Percentiles rank a stretch among this genome's conserved stretches.
phyloP scores from a whole-genome alignment of 768 basidiomycete genomes.

The Termitomyces sp. region DNA sequence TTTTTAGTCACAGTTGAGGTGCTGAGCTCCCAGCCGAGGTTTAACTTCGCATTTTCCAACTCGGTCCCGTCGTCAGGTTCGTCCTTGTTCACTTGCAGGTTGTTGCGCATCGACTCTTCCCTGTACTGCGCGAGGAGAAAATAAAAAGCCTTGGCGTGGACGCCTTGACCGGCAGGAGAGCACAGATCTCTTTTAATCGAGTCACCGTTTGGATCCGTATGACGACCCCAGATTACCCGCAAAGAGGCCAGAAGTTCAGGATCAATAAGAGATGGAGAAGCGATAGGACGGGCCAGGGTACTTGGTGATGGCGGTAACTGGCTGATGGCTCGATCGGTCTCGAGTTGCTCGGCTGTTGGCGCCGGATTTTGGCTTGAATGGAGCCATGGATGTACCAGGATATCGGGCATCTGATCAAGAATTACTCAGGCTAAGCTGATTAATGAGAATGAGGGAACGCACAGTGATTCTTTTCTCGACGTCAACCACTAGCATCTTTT shows the following conservation, averaged over 20 bases:
- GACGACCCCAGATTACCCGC: conserved; percentile 79
- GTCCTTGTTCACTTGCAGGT: conserved; percentile 47
- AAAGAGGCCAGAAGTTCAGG: conserved; percentile 74
- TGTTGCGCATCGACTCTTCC: conserved; percentile 43
- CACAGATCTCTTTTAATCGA: conserved; percentile 63
- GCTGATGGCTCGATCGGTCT: conserved; percentile 18
- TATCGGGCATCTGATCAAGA: conserved; percentile 70
- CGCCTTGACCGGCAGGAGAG: conserved; percentile 63
- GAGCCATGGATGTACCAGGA: conserved; percentile 85
- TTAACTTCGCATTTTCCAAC: conserved; percentile 27
- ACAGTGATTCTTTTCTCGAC: conserved; percentile 79
- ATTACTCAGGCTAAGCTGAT: not conserved
- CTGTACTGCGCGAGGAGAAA: conserved; percentile 77
- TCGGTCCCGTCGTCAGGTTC: conserved; percentile 18
- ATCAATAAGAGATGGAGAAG: conserved; percentile 68
- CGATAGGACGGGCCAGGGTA: conserved; percentile 65
- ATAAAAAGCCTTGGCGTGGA: conserved; percentile 86
- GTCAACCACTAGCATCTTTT: conserved; percentile 87
- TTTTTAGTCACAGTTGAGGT: conserved; percentile 23
- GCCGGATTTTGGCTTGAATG: conserved; percentile 20
- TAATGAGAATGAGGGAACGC: conserved; percentile 18
- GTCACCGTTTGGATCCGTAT: conserved; percentile 51
- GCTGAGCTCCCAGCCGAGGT: conserved; percentile 38
- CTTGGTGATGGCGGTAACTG: conserved; percentile 60
- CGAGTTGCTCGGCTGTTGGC: conserved; percentile 14